Evolutionary conservation across 1,284 basidiomycete genomes (phyloP).

Genomic region (Entoloma clypeatum): DNA sequence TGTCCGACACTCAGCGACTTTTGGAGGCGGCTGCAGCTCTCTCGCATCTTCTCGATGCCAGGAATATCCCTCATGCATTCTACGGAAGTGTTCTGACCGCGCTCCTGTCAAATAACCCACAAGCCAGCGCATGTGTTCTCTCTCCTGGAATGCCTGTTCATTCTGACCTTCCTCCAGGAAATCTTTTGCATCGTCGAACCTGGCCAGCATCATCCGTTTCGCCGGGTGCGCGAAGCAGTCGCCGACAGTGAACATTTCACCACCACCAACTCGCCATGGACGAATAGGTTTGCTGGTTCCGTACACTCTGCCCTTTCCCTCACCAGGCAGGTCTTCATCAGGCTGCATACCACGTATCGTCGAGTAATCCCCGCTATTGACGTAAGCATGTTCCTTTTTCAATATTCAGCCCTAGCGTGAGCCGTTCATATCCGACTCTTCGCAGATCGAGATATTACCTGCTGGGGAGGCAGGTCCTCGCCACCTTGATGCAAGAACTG

Average conservation of each 20-base stretch:
- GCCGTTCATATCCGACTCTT: constrained; percentile 8
- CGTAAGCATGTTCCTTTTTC: constrained; percentile 24
- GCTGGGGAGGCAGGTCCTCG: constrained; percentile 78
- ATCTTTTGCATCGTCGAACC: constrained; percentile 54
- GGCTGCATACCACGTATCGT: constrained; percentile 55
- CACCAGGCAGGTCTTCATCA: constrained; percentile 24
- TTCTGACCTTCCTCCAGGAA: constrained; percentile 33
- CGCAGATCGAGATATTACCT: constrained; percentile 74
- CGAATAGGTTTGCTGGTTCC: constrained; percentile 38
- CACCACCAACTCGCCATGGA: constrained; percentile 46
- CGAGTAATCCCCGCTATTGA: constrained; percentile 39
- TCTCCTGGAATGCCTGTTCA: constrained; percentile 1
- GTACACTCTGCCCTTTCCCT: constrained; percentile 8
- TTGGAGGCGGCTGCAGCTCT: constrained; percentile 61
- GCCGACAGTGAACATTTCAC: constrained; percentile 42
- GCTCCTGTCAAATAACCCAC: constrained; percentile 49
- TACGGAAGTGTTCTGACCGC: constrained; percentile 61
- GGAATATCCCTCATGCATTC: constrained; percentile 62
- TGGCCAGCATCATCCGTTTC: constrained; percentile 47
- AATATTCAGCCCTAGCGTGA: constrained; percentile 6
- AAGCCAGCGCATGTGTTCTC: constrained; percentile 48
- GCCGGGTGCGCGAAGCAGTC: constrained; percentile 49
- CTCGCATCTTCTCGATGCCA: constrained; percentile 47
- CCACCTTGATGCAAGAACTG: constrained; percentile 58
- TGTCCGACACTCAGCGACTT: constrained; percentile 63